Base-by-base conservation (phyloP, 148 eudicot genomes). In the Diospyros kaki region DNA sequence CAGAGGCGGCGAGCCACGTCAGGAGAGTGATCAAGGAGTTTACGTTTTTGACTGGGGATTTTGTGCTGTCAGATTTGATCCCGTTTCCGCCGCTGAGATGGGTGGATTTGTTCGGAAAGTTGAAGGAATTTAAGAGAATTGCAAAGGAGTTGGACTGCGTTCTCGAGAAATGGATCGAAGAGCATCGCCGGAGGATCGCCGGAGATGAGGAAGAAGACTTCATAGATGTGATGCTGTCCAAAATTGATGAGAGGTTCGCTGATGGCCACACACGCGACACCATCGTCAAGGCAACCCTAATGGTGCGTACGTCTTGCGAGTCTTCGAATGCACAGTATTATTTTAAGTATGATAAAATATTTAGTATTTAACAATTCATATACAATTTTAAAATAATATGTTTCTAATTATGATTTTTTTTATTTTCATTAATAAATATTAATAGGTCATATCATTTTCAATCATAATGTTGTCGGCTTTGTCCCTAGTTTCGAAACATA, bases 151-250 rank as follows among this genome's bases (percentile, higher is more conserved):
- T 76, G 7, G 83, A 81, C 38, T 9, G 56, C 1, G 44, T 81
- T 54, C 18, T 81, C 40, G 73, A 50, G 38, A 51, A 41, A 2
- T 76, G 83, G 80, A 52, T 81, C 44, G 39, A 60, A 6, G 83
- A 76, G 58, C 80, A 76, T 67, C 58, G 41, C 10, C 48, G 58
- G 9, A 72, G 39, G 55, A 0, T 51, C 73, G 50, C 9, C 4
- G 12, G 63, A 48, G 64, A 12, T 38, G 64, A 8, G 5, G 76
- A 76, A 54, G 58, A 45, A 14, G 83, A 81, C 63, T 81, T 81
- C 56, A 68, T 81, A 18, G 83, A 76, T 68, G 73, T 77, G 38
- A 62, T 81, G 56, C 58, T 76, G 7, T 73, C 80, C 0, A 59
- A 17, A 17, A 60, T 64, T 8, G 77, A 73, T 1, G 61, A 81